Conservation (phyloP, 73 alveolate species). For the Blepharisma stoltei region DNA sequence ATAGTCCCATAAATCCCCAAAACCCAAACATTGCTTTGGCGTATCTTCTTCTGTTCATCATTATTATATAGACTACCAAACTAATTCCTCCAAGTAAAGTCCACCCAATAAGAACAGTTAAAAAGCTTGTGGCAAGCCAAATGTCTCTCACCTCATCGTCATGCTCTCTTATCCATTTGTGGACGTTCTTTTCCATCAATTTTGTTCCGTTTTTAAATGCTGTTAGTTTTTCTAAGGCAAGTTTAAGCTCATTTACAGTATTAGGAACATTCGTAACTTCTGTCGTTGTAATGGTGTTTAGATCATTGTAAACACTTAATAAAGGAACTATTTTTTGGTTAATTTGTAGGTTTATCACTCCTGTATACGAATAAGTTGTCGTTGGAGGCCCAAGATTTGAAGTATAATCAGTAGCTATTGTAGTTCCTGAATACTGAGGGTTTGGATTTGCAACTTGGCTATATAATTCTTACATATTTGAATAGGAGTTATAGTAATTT, state of each 20-base stretch:
- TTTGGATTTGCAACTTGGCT: background rate
- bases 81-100: background rate
- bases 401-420: background rate
- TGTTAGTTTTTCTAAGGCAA: too few relatives aligned
- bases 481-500: too few relatives aligned
- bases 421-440: background rate
- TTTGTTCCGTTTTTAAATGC: background rate
- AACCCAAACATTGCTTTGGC: background rate
- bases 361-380: background rate
- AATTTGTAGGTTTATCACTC: background rate
- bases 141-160: background rate
- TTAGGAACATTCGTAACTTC: too few relatives aligned
- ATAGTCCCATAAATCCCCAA: conserved; percentile 7
- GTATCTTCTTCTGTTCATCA: background rate
- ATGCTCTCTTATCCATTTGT: background rate
- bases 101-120: background rate
- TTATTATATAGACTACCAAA: background rate
- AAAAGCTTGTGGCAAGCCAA: background rate
- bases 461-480: too few relatives aligned
- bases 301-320: too few relatives aligned
- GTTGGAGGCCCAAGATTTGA: conserved; percentile 16
- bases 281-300: too few relatives aligned
- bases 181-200: background rate
- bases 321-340: too few relatives aligned
- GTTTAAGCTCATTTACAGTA: too few relatives aligned